phyloP scores from a whole-genome alignment of 2,329 filamentous ascomycete species.

The Domatiomyces globalis region DNA sequence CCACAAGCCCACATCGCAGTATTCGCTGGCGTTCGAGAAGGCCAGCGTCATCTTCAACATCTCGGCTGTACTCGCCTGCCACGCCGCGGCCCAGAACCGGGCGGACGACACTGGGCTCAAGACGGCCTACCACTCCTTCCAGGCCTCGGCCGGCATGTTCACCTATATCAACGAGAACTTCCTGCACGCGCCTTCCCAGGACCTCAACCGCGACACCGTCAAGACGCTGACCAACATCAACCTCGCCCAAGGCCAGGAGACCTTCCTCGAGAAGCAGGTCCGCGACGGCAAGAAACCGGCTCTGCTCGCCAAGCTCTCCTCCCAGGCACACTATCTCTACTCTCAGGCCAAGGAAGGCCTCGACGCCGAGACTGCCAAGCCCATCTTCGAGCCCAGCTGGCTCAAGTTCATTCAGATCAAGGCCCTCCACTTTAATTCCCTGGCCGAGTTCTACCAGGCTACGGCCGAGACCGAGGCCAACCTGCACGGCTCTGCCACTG shows the following conservation, averaged over 20 bases:
- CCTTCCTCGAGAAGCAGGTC: conserved; percentile 93
- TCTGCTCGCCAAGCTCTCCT: conserved; percentile 79
- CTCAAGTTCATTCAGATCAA: conserved; percentile 58
- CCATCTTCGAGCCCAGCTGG: conserved; percentile 92
- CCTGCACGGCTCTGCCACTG: conserved; percentile 71
- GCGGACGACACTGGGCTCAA: conserved; percentile 88
- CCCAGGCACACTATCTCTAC: conserved; percentile 80
- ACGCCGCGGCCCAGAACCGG: conserved; percentile 83
- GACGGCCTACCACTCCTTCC: conserved; percentile 94
- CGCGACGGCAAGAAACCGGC: conserved; percentile 85
- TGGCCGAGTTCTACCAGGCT: conserved; percentile 89
- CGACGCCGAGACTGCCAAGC: conserved; percentile 81
- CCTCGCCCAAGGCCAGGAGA: conserved; percentile 90
- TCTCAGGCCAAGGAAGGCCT: conserved; percentile 75
- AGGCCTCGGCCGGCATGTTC: conserved; percentile 97
- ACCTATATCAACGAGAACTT: conserved; percentile 99
- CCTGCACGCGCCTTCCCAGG: conserved; percentile 88
- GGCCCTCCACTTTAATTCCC: conserved; percentile 63
- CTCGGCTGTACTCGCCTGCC: conserved; percentile 86
- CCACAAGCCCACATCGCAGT: conserved; percentile 91
- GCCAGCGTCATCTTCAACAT: conserved; percentile 99
- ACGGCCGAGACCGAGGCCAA: conserved; percentile 80
- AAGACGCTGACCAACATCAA: conserved; percentile 87
- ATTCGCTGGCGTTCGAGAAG: conserved; percentile 93
- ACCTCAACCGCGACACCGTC: conserved; percentile 86